Percentiles rank a stretch among this genome's conserved stretches.
Conservation (phyloP, 129 eudicot genomes). For the Dittrichia graveolens region DNA sequence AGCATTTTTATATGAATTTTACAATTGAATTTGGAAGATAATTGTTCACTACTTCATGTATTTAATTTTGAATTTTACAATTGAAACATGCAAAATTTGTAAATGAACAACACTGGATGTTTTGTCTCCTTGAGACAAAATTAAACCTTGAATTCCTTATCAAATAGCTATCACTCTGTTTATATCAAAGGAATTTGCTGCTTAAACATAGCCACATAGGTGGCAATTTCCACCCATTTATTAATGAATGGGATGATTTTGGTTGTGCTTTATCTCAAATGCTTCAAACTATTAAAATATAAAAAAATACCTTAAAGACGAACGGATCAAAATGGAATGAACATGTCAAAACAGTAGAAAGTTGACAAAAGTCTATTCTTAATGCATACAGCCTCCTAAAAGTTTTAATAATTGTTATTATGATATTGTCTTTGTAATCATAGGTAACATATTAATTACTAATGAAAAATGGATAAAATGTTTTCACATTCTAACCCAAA, state of each 20-base stretch:
- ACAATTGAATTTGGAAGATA: too few relatives aligned
- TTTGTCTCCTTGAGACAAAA: too few relatives aligned
- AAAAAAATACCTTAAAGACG: neutral
- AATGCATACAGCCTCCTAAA: neutral
- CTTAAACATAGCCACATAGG: constrained; percentile 19
- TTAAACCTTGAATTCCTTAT: too few relatives aligned
- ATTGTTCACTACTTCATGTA: too few relatives aligned
- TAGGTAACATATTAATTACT: neutral
- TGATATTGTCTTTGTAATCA: neutral
- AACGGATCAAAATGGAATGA: neutral
- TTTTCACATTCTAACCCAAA: neutral
- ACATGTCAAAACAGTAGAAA: neutral
- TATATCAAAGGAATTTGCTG: constrained; percentile 43
- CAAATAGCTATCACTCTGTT: too few relatives aligned
- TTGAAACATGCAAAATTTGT: too few relatives aligned
- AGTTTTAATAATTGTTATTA: neutral
- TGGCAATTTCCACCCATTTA: neutral
- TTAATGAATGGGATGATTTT: neutral
- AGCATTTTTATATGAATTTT: too few relatives aligned
- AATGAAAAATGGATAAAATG: neutral
- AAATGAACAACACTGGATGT: too few relatives aligned
- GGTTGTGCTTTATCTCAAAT: neutral
- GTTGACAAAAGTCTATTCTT: neutral
- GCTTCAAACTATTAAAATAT: neutral
- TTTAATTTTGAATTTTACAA: too few relatives aligned